A percentile compares a stretch with the other conserved stretches of the same genome.
These are phyloP conservation scores for Calamus simplicifolius DNA, from an alignment of 176 grass and related monocot genomes.

Conservation along the genomic window DNA sequence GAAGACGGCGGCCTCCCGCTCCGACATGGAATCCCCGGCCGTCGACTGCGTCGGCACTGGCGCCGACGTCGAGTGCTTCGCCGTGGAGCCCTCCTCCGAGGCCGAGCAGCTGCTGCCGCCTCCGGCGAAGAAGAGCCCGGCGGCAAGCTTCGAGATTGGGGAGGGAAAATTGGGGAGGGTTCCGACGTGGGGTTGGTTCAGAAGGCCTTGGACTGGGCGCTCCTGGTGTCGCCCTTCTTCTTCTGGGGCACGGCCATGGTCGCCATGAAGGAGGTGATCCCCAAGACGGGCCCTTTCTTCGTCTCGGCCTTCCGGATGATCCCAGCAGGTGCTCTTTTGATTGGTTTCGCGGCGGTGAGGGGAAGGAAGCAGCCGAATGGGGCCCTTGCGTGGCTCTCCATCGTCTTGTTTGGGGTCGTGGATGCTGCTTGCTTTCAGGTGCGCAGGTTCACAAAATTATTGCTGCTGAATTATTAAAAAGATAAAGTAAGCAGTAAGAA, in stretches of 20 bases:
- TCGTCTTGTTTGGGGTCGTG: conserved; percentile 53
- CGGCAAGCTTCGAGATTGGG: conserved; percentile 9
- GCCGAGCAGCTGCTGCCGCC: conserved; percentile 9
- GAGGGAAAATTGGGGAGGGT: not conserved
- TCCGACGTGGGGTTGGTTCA: conserved; percentile 1
- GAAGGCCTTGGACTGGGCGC: conserved; percentile 52
- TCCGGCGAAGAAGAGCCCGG: not conserved
- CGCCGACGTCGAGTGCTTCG: conserved; percentile 48
- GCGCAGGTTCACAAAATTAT: not conserved
- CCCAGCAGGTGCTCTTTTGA: conserved; percentile 58
- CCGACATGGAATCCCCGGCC: not conserved
- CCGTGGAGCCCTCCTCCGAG: conserved; percentile 7
- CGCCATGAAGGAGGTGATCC: conserved; percentile 98
- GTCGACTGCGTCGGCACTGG: conserved; percentile 50
- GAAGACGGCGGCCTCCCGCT: conserved; percentile 4
- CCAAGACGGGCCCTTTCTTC: conserved; percentile 86
- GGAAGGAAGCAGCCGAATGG: conserved; percentile 75
- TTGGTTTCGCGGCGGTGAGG: conserved; percentile 56
- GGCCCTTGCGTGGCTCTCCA: conserved; percentile 51
- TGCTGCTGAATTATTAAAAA: not conserved
- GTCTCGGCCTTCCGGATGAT: conserved; percentile 65
- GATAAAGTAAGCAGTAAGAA: not conserved
- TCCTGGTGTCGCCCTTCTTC: conserved; percentile 91
- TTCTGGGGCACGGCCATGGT: conserved; percentile 99
- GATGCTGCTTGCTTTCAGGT: conserved; percentile 95